Evolutionary conservation across 805 yeast genomes (phyloP), one percentile per base, ranked within the genome.

Genomic region (Cyberlindnera maritima): DNA sequence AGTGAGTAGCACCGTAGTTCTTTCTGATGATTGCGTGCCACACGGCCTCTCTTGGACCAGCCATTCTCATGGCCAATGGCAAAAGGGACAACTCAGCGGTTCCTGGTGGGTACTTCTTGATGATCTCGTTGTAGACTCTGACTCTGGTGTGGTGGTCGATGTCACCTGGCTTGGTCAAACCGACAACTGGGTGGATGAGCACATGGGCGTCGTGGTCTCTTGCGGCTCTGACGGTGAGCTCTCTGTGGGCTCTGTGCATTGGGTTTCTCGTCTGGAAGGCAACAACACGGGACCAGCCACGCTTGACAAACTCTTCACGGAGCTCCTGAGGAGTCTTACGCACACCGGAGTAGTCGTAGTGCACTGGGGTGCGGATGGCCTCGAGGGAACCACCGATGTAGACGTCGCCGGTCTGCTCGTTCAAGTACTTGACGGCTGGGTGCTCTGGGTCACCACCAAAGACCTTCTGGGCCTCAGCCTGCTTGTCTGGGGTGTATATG

Each of bases 241-340:
- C 98, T 67, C 97, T 80, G 69, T 91, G 98, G 29, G 98, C 98
- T 67, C 98, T 83, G 70, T 91, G 98, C 97, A 91, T 92, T 57
- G 98, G 98, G 74, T 91, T 91, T 74, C 98, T 81, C 36, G 98
- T 91, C 74, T 91, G 98, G 84, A 91, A 91, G 29, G 98, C 98
- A 40, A 91, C 98, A 46, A 91, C 87, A 61, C 81, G 76, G 60
- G 80, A 77, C 97, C 97, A 91, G 56, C 88, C 85, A 65, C 85
- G 82, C 60, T 79, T 78, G 51, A 71, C 67, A 63, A 92, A 92
- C 72, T 91, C 96, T 20, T 82, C 70, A 69, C 98, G 83, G 61
- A 91, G 77, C 70, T 90, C 96, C 23, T 88, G 81, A 25, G 98
- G 98, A 23, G 96, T 87, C 70, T 85, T 85, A 67, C 98, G 81